phyloP scores from a whole-genome alignment of 2,329 filamentous ascomycete genomes.

The Ceratocystiopsis brevicomis region DNA sequence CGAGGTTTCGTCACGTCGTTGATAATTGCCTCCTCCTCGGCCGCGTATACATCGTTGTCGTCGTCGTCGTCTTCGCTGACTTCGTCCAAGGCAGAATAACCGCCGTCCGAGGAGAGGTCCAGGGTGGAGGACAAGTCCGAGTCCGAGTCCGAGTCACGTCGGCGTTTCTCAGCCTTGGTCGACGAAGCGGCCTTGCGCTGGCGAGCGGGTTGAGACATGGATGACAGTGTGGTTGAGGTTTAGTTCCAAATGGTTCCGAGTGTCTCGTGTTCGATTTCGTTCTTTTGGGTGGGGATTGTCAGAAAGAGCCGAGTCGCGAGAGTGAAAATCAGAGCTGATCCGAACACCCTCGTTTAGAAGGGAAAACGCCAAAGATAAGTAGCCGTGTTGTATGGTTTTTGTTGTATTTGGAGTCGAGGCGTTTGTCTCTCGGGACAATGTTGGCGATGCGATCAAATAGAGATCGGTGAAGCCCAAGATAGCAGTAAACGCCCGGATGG shows the following conservation, averaged over 20 bases:
- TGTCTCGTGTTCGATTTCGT: not conserved
- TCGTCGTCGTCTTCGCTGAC: constrained; percentile 63
- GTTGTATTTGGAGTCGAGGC: constrained; percentile 19
- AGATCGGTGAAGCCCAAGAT: constrained; percentile 14
- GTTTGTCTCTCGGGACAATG: constrained; percentile 5
- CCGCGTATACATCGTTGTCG: constrained; percentile 56
- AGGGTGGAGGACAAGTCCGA: constrained; percentile 36
- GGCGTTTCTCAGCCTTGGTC: constrained; percentile 27
- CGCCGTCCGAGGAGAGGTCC: constrained; percentile 46
- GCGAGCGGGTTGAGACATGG: constrained; percentile 35
- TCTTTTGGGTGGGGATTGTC: not conserved
- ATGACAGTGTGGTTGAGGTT: too few relatives aligned
- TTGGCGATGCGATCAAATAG: not conserved
- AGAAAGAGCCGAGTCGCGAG: not conserved
- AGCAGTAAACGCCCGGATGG: constrained; percentile 28
- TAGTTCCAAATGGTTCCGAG: too few relatives aligned
- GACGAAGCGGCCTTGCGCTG: constrained; percentile 22
- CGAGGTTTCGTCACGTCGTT: constrained; percentile 20
- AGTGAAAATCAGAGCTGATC: not conserved
- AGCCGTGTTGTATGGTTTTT: not conserved
- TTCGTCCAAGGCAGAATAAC: constrained; percentile 59
- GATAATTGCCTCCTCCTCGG: constrained; percentile 61
- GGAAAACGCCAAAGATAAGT: not conserved
- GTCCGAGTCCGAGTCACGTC: constrained; percentile 23
- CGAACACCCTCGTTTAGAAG: too few relatives aligned